A percentile compares a stretch with the other conserved stretches of the same genome.
These are phyloP conservation scores for Tympanopsis confertula DNA, from an alignment of 2,329 filamentous ascomycete genomes.

Conservation along the genomic window DNA sequence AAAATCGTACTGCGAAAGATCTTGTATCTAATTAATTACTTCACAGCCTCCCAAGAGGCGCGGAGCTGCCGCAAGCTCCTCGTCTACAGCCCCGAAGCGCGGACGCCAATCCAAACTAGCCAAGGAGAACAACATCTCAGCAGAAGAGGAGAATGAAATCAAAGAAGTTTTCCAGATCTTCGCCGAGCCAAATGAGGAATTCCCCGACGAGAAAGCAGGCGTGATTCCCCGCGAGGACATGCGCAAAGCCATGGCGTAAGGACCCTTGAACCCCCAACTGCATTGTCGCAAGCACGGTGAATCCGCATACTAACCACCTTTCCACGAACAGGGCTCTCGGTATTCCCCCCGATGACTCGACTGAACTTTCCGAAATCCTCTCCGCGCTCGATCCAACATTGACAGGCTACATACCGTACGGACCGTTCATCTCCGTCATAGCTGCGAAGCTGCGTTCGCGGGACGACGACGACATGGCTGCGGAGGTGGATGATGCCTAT, in stretches of 20 bases:
- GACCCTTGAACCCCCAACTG: constrained; percentile 6
- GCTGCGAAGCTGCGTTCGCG: constrained; percentile 69
- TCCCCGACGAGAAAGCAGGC: constrained; percentile 54
- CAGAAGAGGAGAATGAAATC: constrained; percentile 79
- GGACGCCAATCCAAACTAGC: constrained; percentile 75
- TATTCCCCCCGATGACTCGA: constrained; percentile 48
- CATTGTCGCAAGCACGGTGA: constrained; percentile 2
- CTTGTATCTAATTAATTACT: neutral
- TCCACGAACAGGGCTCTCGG: constrained; percentile 58
- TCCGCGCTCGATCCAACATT: constrained; percentile 72
- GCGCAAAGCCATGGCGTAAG: constrained; percentile 62
- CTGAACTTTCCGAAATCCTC: constrained; percentile 66
- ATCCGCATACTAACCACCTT: neutral
- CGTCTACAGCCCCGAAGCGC: too few species aligned
- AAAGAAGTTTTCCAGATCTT: constrained; percentile 83
- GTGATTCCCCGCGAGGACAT: constrained; percentile 59
- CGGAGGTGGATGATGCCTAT: constrained; percentile 73
- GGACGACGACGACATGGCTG: constrained; percentile 34
- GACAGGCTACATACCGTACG: constrained; percentile 67
- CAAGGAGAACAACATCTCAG: constrained; percentile 77
- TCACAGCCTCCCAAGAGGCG: neutral
- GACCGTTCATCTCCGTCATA: constrained; percentile 75
- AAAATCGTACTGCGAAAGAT: neutral
- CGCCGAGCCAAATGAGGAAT: constrained; percentile 45
- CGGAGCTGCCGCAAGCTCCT: neutral